Percentiles rank a stretch among this genome's conserved stretches.
phyloP scores from a whole-genome alignment of 208 protist species.

The Wallacemonas sp. region DNA sequence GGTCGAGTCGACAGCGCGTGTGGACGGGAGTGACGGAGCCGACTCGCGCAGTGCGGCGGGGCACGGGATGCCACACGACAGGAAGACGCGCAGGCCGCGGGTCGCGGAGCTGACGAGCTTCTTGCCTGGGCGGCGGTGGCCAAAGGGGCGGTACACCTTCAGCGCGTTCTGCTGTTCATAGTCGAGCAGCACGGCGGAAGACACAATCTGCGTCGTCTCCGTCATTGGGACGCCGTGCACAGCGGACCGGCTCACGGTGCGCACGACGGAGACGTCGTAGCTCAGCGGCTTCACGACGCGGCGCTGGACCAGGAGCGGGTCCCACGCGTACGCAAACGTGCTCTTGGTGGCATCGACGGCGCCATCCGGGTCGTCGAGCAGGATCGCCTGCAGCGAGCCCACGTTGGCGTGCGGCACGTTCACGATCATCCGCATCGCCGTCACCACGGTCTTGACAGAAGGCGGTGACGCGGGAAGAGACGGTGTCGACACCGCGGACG shows the following conservation, averaged over 20 bases:
- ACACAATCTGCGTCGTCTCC: slow-evolving; percentile 32
- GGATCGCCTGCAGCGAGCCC: slow-evolving; percentile 41
- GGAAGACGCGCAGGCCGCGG: slow-evolving; percentile 21
- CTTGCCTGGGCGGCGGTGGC: background rate
- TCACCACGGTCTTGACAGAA: slow-evolving; percentile 4
- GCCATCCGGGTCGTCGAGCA: slow-evolving; percentile 41
- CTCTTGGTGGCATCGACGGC: slow-evolving; percentile 15
- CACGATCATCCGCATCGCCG: slow-evolving; percentile 25
- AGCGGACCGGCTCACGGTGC: slow-evolving; percentile 25
- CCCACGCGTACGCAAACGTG: slow-evolving; percentile 34
- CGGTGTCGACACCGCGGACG: no score
- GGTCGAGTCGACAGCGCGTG: slow-evolving; percentile 1
- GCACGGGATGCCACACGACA: slow-evolving; percentile 39
- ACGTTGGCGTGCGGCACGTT: slow-evolving; percentile 51
- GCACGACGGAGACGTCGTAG: slow-evolving; percentile 40
- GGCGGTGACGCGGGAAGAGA: no score
- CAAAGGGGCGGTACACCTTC: slow-evolving; percentile 22
- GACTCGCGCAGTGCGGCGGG: slow-evolving; percentile 14
- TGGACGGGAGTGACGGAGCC: slow-evolving; percentile 1
- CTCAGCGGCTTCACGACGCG: slow-evolving; percentile 30
- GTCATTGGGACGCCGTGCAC: slow-evolving; percentile 26
- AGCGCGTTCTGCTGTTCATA: slow-evolving; percentile 43
- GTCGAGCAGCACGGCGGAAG: slow-evolving; percentile 41
- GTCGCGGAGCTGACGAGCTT: slow-evolving; percentile 14
- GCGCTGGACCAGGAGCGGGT: slow-evolving; percentile 20